Conservation (phyloP, 345 rosid species). For the Salix udensis region DNA sequence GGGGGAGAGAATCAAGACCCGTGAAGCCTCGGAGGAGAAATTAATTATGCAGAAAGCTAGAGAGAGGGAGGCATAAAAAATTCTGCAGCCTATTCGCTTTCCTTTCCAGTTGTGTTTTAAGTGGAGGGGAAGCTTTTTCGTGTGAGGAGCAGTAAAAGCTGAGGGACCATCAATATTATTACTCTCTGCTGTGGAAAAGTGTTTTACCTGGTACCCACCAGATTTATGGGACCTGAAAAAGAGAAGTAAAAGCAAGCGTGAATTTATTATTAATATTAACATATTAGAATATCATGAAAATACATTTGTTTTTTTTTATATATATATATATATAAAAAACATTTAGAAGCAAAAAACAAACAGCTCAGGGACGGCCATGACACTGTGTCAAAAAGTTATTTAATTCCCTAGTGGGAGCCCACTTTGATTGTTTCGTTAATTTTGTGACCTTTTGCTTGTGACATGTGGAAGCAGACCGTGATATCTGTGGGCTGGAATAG, state of each 20-base stretch:
- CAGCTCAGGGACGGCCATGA: background rate
- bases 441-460: background rate
- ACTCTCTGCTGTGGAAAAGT: slow-evolving; percentile 1
- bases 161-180: slow-evolving; percentile 10
- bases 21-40: slow-evolving; percentile 20
- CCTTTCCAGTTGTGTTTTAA: background rate
- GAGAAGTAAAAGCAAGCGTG: background rate
- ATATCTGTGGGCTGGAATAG: background rate
- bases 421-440: background rate
- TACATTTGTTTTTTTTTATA: too few relatives aligned
- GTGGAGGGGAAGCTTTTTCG: slow-evolving; percentile 19
- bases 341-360: too few relatives aligned
- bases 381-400: background rate
- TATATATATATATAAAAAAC: too few relatives aligned
- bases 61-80: background rate
- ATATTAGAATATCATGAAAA: too few relatives aligned
- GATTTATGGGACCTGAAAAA: slow-evolving; percentile 1
- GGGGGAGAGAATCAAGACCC: slow-evolving; percentile 33
- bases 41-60: background rate
- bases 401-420: slow-evolving; percentile 4
- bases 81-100: background rate
- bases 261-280: background rate
- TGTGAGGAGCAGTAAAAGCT: slow-evolving; percentile 39
- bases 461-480: background rate
- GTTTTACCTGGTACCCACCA: slow-evolving; percentile 7